Evolutionary conservation across 1,284 basidiomycete genomes (phyloP), one percentile per base, ranked within the genome.

Genomic region (Cutaneotrichosporon dermatis): DNA sequence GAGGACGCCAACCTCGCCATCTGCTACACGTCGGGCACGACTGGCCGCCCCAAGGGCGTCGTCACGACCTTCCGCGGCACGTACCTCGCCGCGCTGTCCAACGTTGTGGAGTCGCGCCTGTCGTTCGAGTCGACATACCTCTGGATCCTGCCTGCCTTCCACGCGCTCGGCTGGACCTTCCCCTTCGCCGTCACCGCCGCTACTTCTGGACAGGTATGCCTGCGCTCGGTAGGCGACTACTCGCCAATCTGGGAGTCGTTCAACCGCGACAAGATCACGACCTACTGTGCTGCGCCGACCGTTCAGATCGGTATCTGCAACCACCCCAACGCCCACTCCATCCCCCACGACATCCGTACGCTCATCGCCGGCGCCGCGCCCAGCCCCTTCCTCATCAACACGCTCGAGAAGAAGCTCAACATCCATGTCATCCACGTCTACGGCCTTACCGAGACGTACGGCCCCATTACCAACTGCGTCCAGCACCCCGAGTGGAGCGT

Each of bases 361-460:
- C 49, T 63, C 11, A 15, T 63, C 7, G 62, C 62, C 7, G 62
- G 62, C 4, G 62, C 62, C 25, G 62, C 62, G 2, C 62, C 62
- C 10, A 49, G 43, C 5, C 58, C 62, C 8, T 55, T 53, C 58
- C 62, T 63, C 45, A 63, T 63, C 62, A 55, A 39, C 52, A 58
- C 58, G 34, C 62, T 63, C 45, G 62, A 63, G 53, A 61, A 54
- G 48, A 59, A 63, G 61, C 55, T 63, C 58, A 53, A 60, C 62
- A 60, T 63, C 50, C 41, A 55, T 12, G 62, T 63, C 50, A 41
- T 63, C 11, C 62, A 63, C 58, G 62, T 63, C 79, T 92, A 51
- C 89, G 92, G 88, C 88, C 51, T 64, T 25, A 66, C 64, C 25
- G 64, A 66, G 56, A 64, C 62, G 10, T 61, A 60, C 53, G 62